phyloP scores from a whole-genome alignment of 257 asterid species.

The Apocynum venetum region DNA sequence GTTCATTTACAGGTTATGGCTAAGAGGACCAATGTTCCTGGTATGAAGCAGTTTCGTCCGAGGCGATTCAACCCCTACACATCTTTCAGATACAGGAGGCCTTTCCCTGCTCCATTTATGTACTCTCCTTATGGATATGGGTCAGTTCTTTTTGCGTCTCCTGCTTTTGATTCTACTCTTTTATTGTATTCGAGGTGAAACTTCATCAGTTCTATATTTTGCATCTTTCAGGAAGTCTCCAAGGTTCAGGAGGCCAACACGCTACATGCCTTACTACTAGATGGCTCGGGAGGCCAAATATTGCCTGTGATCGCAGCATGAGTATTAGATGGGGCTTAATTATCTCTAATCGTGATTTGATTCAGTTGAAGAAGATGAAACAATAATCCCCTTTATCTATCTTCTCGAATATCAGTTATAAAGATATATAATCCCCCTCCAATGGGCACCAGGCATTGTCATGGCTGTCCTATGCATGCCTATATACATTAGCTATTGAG shows the following conservation, averaged over 20 bases:
- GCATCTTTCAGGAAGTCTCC: constrained; percentile 67
- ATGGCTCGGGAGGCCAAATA: not conserved
- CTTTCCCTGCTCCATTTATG: constrained; percentile 67
- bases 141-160: constrained; percentile 26
- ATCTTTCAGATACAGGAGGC: constrained; percentile 68
- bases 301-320: too few species aligned
- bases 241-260: constrained; percentile 78
- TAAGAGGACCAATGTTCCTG: constrained; percentile 94
- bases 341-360: not conserved
- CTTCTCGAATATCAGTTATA: not conserved
- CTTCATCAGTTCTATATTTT: not conserved
- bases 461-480: not conserved
- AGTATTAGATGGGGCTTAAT: too few species aligned
- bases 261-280: constrained; percentile 84
- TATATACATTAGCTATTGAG: not conserved
- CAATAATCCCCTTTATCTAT: not conserved
- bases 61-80: constrained; percentile 73
- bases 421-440: not conserved
- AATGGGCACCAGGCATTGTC: not conserved
- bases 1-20: constrained; percentile 55
- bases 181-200: not conserved
- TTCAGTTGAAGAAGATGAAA: not conserved
- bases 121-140: constrained; percentile 85
- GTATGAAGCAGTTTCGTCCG: constrained; percentile 81
- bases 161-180: not conserved